phyloP scores from a whole-genome alignment of 306 rosid genomes.

The Echinosophora koreensis region DNA sequence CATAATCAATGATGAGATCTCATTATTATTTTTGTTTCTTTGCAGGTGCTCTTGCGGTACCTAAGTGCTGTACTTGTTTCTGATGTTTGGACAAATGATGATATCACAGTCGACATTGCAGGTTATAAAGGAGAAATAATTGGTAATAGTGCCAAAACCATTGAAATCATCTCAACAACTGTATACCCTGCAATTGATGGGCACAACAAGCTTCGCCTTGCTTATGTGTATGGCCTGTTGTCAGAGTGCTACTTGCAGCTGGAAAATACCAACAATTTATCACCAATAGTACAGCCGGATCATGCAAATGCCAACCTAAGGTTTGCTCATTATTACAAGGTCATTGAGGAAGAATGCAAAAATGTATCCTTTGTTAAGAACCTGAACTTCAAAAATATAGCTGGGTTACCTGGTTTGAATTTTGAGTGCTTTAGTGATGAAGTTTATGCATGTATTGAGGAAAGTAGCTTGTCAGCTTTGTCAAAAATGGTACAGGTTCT shows the following conservation, averaged over 20 bases:
- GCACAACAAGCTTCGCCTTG: conserved; percentile 85
- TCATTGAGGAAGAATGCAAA: conserved; percentile 80
- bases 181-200: conserved; percentile 91
- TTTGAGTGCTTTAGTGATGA: conserved; percentile 73
- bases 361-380: conserved; percentile 64
- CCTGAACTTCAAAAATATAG: conserved; percentile 92
- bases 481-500: conserved; percentile 84
- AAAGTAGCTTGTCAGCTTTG: conserved; percentile 76
- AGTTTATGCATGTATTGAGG: conserved; percentile 70
- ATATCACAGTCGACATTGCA: conserved; percentile 75
- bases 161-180: conserved; percentile 69
- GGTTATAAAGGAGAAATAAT: conserved; percentile 66
- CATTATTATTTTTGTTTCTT: conserved; percentile 46
- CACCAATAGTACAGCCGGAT: conserved; percentile 58
- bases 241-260: conserved; percentile 82
- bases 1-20: conserved; percentile 26
- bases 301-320: conserved; percentile 62
- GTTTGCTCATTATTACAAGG: conserved; percentile 69
- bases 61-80: conserved; percentile 82
- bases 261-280: conserved; percentile 63
- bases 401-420: conserved; percentile 83
- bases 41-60: conserved; percentile 81
- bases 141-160: conserved; percentile 67
- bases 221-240: conserved; percentile 73
- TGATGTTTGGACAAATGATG: conserved; percentile 89